phyloP scores from a whole-genome alignment of 2,329 filamentous ascomycete genomes.

The Colletotrichum incanum region DNA sequence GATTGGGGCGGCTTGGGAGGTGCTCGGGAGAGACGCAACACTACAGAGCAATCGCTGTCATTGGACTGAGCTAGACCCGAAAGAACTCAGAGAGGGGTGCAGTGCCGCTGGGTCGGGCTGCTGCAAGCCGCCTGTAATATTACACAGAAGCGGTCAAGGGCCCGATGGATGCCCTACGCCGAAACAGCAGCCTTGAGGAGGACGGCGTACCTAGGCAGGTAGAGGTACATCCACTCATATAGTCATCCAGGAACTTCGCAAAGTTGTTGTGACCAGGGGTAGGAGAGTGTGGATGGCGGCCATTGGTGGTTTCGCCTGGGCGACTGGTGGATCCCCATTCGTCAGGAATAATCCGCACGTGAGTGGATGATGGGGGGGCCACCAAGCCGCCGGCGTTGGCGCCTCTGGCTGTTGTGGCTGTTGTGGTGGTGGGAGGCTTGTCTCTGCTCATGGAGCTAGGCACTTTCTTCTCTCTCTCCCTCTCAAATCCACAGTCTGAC shows the following conservation, averaged over 20 bases:
- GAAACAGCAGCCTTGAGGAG: slow-evolving; percentile 24
- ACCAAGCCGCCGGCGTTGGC: slow-evolving; percentile 27
- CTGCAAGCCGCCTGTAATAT: slow-evolving; percentile 40
- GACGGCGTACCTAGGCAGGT: neutral
- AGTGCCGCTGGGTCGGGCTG: slow-evolving; percentile 8
- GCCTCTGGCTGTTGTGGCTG: slow-evolving; percentile 13
- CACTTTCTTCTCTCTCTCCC: neutral
- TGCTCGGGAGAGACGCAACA: neutral
- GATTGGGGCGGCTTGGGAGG: neutral
- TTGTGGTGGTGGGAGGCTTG: neutral
- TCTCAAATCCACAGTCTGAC: neutral
- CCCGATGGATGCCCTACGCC: slow-evolving; percentile 37
- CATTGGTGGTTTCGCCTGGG: slow-evolving; percentile 28
- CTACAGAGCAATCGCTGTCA: neutral
- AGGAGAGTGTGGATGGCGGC: slow-evolving; percentile 11
- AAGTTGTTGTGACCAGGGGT: slow-evolving; percentile 20
- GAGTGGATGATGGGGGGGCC: slow-evolving; percentile 26
- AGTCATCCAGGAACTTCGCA: neutral
- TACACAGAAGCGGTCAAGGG: slow-evolving; percentile 41
- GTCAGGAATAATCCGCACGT: slow-evolving; percentile 24
- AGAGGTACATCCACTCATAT: neutral
- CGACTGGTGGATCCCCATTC: slow-evolving; percentile 27
- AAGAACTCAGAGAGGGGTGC: neutral
- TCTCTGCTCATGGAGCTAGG: neutral
- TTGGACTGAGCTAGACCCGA: neutral